These are phyloP conservation scores for Skeletonema costatum DNA, from an alignment of 108 stramenopile genomes.

Conservation along the genomic window DNA sequence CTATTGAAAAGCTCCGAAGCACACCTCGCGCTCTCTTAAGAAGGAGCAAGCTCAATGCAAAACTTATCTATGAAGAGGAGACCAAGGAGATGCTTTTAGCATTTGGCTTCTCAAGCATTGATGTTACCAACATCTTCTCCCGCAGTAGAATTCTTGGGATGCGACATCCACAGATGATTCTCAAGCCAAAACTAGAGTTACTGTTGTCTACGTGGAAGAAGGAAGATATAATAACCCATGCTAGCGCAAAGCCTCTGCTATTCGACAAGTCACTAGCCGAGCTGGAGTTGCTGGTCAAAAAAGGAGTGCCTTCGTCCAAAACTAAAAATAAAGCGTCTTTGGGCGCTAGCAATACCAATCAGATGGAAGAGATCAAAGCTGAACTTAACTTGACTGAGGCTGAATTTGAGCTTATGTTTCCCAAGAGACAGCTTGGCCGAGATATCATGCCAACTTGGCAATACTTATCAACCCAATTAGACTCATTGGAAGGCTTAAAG, in stretches of 20 bases:
- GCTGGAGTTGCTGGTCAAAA: neutral
- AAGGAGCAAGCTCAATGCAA: neutral
- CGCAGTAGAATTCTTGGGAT: neutral
- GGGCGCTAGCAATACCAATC: neutral
- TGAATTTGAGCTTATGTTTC: conserved; percentile 19
- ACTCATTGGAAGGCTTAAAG: conserved; percentile 21
- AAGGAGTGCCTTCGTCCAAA: neutral
- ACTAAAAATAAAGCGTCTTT: neutral
- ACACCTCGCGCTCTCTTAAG: neutral
- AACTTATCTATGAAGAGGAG: neutral
- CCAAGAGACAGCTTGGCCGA: conserved; percentile 6
- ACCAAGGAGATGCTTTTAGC: neutral
- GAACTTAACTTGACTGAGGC: conserved; percentile 22
- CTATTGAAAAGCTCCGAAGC: neutral
- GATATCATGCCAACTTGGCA: neutral
- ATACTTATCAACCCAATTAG: conserved; percentile 16
- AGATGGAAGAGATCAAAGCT: conserved; percentile 13
- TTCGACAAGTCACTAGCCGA: neutral
- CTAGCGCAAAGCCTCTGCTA: neutral
- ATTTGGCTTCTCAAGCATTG: neutral
- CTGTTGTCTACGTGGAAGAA: neutral
- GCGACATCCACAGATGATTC: neutral
- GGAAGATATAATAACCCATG: neutral
- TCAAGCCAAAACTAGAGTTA: neutral
- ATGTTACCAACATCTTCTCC: neutral